phyloP scores from a whole-genome alignment of 257 asterid species.

The Penstemon barbatus region DNA sequence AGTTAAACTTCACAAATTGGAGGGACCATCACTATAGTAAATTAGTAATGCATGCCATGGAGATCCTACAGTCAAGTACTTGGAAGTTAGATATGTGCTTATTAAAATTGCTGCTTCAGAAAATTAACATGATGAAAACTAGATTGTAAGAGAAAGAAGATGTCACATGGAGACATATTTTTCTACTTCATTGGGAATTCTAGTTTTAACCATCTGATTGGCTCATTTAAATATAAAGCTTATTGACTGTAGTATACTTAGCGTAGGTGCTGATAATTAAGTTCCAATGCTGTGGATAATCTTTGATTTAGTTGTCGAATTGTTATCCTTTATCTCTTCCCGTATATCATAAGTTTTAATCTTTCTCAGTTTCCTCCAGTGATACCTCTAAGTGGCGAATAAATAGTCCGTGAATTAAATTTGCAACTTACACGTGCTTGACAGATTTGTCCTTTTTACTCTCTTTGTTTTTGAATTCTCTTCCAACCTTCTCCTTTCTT shows the following conservation, averaged over 20 bases:
- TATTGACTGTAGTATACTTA: neutral
- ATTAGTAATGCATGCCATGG: neutral
- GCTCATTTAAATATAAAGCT: neutral
- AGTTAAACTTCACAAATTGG: constrained; percentile 11
- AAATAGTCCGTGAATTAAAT: too few species aligned
- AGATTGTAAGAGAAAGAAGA: neutral
- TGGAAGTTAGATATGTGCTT: neutral
- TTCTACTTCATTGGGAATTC: neutral
- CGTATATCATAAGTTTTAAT: neutral
- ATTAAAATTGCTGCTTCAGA: neutral
- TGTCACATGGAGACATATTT: neutral
- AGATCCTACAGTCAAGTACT: constrained; percentile 9
- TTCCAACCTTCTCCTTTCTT: too few species aligned
- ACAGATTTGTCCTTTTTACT: too few species aligned
- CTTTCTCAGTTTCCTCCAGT: too few species aligned
- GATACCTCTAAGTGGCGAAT: too few species aligned
- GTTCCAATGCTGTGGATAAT: neutral
- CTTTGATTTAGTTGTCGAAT: neutral
- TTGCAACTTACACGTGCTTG: too few species aligned
- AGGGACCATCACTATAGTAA: constrained; percentile 3
- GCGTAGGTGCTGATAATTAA: neutral
- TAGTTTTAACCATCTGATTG: neutral
- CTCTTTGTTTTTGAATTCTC: too few species aligned
- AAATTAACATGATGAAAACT: neutral
- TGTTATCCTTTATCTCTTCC: neutral